phyloP scores from a whole-genome alignment of 1,284 basidiomycete species.

The Rhodotorula sp. region DNA sequence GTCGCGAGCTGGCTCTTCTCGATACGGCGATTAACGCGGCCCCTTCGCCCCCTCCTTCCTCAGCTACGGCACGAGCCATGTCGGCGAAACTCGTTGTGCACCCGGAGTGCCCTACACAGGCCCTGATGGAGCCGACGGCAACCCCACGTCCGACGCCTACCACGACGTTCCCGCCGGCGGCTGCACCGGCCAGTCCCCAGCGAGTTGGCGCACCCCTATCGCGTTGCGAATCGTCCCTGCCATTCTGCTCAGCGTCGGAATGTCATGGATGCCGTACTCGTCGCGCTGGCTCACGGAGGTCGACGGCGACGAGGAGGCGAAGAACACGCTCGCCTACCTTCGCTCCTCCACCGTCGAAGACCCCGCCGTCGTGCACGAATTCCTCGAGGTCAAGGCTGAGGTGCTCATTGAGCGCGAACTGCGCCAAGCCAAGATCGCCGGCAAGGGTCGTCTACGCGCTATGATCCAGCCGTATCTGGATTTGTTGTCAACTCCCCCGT shows the following conservation, averaged over 20 bases:
- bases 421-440: neutral
- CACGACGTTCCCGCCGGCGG: slow-evolving; percentile 37
- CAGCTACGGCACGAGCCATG: slow-evolving; percentile 41
- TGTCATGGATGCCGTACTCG: slow-evolving; percentile 55
- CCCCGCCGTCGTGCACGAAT: slow-evolving; percentile 1
- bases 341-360: slow-evolving; percentile 21
- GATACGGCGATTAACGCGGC: no score
- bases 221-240: slow-evolving; percentile 58
- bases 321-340: slow-evolving; percentile 20
- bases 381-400: slow-evolving; percentile 7
- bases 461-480: neutral
- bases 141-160: slow-evolving; percentile 27
- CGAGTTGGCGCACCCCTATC: slow-evolving; percentile 55
- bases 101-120: neutral
- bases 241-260: slow-evolving; percentile 53
- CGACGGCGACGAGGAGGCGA: slow-evolving; percentile 26
- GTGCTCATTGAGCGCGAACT: slow-evolving; percentile 4
- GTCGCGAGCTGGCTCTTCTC: no score
- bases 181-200: slow-evolving; percentile 6
- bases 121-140: neutral
- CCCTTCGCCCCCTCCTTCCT: no score
- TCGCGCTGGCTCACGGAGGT: slow-evolving; percentile 53
- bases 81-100: slow-evolving; percentile 28
- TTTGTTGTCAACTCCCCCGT: neutral
- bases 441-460: neutral